Evolutionary conservation across 164 flowering plant species (phyloP), one percentile per base, ranked within the genome.

Genomic region (Protea cynaroides): DNA sequence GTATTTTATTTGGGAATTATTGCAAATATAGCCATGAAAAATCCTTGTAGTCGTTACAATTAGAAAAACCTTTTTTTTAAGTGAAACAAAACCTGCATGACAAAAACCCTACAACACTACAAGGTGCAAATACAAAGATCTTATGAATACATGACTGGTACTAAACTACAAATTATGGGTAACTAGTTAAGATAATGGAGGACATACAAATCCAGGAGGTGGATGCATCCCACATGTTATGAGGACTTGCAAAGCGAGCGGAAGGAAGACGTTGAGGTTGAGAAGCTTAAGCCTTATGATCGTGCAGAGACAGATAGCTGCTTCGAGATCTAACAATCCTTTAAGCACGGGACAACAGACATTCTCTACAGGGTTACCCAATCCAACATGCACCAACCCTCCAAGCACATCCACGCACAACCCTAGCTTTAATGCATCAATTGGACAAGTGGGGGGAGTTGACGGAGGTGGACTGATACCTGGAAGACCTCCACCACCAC

Each of bases 321-420:
- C 98, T 73, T 89, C 96, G 15, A 92, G 81, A 80, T 89, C 94
- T 0, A 92, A 80, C 73, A 92, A 70, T 19, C 96, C 96, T 79
- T 75, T 68, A 7, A 92, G 68, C 67, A 92, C 90, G 0, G 96
- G 97, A 52, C 97, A 92, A 67, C 97, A 92, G 2, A 66, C 79
- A 61, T 92, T 84, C 70, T 78, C 84, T 0, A 84, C 80, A 1
- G 94, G 96, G 52, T 89, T 71, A 15, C 96, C 97, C 7, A 92
- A 25, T 36, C 92, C 92, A 10, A 92, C 56, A 64, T 92, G 94
- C 70, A 92, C 82, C 77, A 89, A 63, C 11, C 97, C 97, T 25
- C 94, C 92, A 4, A 92, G 77, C 47, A 92, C 83, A 67, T 92
- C 98, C 52, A 89, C 71, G 67, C 98, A 92, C 1, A 80, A 71